Evolutionary conservation across 495 filamentous ascomycete genomes (phyloP).

Genomic region (Penicillium paxilli): DNA sequence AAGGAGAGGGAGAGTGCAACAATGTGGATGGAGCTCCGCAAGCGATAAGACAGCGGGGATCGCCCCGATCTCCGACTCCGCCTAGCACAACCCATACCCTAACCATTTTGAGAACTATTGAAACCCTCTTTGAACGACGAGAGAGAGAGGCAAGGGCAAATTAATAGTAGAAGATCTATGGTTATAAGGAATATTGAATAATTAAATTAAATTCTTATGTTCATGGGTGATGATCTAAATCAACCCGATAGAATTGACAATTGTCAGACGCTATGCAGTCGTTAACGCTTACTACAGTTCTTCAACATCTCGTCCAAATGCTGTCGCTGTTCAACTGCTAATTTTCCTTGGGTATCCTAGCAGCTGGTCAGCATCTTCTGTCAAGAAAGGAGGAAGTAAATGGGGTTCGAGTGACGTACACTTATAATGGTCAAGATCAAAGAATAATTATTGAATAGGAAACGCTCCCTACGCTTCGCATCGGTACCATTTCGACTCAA

Average conservation of each 20-base stretch:
- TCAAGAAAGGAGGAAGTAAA: not conserved
- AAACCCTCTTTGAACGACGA: too few species aligned
- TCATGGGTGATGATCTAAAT: slow-evolving; percentile 1
- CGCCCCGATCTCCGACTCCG: slow-evolving; percentile 8
- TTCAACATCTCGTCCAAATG: slow-evolving; percentile 50
- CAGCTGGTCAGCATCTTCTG: slow-evolving; percentile 19
- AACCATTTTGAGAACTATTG: too few species aligned
- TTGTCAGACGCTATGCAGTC: slow-evolving; percentile 12
- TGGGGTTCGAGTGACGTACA: slow-evolving; percentile 32
- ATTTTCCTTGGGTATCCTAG: slow-evolving; percentile 72
- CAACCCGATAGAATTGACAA: slow-evolving; percentile 9
- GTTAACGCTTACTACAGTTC: slow-evolving; percentile 37
- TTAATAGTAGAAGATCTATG: too few species aligned
- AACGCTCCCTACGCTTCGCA: slow-evolving; percentile 76
- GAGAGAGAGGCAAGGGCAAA: too few species aligned
- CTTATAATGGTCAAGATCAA: slow-evolving; percentile 88
- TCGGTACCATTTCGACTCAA: slow-evolving; percentile 68
- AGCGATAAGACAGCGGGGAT: slow-evolving; percentile 4
- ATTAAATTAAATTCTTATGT: slow-evolving; percentile 4
- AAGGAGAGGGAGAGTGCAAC: not conserved
- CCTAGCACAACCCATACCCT: too few species aligned
- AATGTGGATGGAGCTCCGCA: slow-evolving; percentile 7
- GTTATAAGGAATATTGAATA: not conserved
- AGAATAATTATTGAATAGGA: slow-evolving; percentile 92
- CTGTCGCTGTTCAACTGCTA: slow-evolving; percentile 71